A percentile compares a stretch with the other conserved stretches of the same genome.
phyloP scores from a whole-genome alignment of 768 basidiomycete species.

The Boletus rubropictus region DNA sequence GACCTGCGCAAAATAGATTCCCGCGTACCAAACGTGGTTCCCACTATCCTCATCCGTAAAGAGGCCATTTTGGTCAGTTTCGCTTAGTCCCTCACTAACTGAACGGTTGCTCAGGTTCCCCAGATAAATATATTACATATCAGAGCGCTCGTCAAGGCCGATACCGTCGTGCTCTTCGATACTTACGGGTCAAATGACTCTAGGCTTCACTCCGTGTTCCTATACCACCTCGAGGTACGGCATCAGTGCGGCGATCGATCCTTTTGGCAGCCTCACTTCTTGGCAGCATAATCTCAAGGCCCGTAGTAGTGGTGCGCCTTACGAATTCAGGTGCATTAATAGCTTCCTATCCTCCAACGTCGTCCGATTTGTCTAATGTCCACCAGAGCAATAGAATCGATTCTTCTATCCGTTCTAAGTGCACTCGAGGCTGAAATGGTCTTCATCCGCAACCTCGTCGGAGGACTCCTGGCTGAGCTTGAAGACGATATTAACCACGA shows the following conservation, averaged over 20 bases:
- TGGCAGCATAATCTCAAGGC: conserved; percentile 76
- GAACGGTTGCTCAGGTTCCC: conserved; percentile 9
- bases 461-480: conserved; percentile 83
- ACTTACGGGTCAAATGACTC: conserved; percentile 86
- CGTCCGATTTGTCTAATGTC: conserved; percentile 13
- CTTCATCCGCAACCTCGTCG: conserved; percentile 86
- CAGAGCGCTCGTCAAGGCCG: conserved; percentile 89
- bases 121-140: conserved; percentile 94
- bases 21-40: conserved; percentile 87
- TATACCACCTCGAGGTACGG: conserved; percentile 79
- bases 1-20: conserved; percentile 97
- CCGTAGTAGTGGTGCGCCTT: conserved; percentile 65
- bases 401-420: conserved; percentile 84
- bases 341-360: conserved; percentile 13
- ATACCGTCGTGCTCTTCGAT: conserved; percentile 88
- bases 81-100: not conserved
- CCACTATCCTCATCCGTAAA: conserved; percentile 85
- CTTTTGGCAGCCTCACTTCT: conserved; percentile 10
- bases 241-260: conserved; percentile 8
- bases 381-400: conserved; percentile 85
- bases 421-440: conserved; percentile 96
- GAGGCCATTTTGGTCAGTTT: conserved; percentile 79
- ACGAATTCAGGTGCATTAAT: conserved; percentile 72
- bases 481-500: conserved; percentile 96
- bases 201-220: conserved; percentile 76